Evolutionary conservation across 345 rosid species (phyloP).

Genomic region (Carallia pectinifolia): DNA sequence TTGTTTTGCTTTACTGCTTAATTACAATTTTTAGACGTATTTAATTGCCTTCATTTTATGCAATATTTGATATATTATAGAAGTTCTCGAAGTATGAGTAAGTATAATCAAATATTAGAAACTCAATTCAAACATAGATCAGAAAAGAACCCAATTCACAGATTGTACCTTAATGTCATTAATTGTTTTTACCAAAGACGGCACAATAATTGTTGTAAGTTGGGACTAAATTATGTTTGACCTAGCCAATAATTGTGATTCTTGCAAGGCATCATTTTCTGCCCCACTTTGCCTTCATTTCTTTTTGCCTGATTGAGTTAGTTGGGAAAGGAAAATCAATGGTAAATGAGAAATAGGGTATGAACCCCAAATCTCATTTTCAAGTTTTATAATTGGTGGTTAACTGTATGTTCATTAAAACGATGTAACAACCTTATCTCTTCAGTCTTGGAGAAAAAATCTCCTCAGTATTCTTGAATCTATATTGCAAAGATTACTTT

Average conservation of each 20-base stretch:
- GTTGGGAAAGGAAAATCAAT: neutral
- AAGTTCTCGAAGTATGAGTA: no score
- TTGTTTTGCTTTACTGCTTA: no score
- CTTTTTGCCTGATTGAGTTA: no score
- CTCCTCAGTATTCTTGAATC: slow-evolving; percentile 34
- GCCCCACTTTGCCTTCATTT: no score
- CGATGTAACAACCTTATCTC: slow-evolving; percentile 28
- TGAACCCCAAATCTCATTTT: no score
- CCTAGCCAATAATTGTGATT: neutral
- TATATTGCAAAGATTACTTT: slow-evolving; percentile 12
- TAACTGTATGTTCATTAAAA: slow-evolving; percentile 11
- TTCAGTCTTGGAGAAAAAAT: slow-evolving; percentile 18
- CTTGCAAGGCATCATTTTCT: neutral
- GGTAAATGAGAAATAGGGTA: neutral
- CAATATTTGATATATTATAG: no score
- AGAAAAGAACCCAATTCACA: neutral
- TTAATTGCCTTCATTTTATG: no score
- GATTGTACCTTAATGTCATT: neutral
- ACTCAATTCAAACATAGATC: no score
- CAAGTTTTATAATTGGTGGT: neutral
- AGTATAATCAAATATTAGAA: no score
- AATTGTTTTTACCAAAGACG: neutral
- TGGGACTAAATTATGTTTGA: neutral
- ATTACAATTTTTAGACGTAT: no score
- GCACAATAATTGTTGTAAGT: neutral